Percentiles rank a stretch among this genome's conserved stretches.
Conservation (phyloP, 192 early-diverging fungal genomes). For the Coemansia sp. region DNA sequence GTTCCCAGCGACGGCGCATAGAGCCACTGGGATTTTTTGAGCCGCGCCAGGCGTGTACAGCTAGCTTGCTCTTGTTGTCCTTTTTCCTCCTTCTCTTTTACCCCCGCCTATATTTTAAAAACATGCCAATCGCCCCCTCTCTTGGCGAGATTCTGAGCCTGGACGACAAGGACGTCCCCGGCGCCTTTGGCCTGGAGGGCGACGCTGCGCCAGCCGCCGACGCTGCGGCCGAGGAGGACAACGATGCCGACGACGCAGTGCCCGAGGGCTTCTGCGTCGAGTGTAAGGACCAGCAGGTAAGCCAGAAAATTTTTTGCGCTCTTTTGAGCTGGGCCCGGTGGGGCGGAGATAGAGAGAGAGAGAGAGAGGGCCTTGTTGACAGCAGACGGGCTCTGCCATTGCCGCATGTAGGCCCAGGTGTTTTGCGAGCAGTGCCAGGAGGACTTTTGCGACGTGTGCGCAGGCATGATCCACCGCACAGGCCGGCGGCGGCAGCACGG, state of each 20-base stretch:
- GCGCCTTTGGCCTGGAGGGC: conserved; percentile 9
- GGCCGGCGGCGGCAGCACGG: conserved; percentile 62
- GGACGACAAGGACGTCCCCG: conserved; percentile 20
- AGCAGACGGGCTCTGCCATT: no score
- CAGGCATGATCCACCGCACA: conserved; percentile 77
- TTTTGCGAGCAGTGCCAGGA: conserved; percentile 80
- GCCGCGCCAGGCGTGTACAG: no score
- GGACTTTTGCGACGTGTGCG: conserved; percentile 90
- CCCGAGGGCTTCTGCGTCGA: conserved; percentile 82
- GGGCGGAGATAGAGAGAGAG: no score
- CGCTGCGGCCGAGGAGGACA: neutral
- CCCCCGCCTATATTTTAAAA: conserved; percentile 5
- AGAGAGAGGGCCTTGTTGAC: no score
- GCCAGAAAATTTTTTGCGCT: neutral
- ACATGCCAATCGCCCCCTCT: conserved; percentile 35
- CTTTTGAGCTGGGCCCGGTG: no score
- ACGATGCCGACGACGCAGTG: conserved; percentile 12
- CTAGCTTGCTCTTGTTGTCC: no score
- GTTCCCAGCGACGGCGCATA: conserved; percentile 4
- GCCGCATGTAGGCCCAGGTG: conserved; percentile 20
- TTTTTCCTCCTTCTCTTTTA: neutral
- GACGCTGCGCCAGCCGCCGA: no score
- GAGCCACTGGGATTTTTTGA: no score
- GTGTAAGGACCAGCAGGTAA: conserved; percentile 71
- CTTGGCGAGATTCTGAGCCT: conserved; percentile 36